Conservation (phyloP, 2,329 filamentous ascomycete genomes). For the Zymoseptoria brevis region DNA sequence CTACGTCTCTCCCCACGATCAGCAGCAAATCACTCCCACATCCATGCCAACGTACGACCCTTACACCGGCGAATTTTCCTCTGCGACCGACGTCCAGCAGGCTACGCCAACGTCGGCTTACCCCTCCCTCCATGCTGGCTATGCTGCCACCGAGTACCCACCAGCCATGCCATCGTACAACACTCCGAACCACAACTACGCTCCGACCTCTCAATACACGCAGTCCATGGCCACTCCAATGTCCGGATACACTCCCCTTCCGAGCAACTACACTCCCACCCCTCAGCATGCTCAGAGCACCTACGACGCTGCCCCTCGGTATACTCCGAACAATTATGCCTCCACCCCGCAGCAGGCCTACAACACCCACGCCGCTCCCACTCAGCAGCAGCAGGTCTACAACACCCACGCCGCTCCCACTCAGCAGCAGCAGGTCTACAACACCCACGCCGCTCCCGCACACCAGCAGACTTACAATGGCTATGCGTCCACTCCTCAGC, state of each 20-base stretch:
- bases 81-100: neutral
- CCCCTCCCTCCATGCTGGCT: neutral
- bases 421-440: neutral
- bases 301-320: neutral
- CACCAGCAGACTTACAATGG: neutral
- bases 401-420: neutral
- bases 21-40: neutral
- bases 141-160: neutral
- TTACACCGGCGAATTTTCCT: neutral
- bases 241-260: neutral
- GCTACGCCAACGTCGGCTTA: neutral
- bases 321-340: neutral
- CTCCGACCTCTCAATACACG: too few species aligned
- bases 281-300: too few species aligned
- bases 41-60: neutral
- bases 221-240: neutral
- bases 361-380: too few species aligned
- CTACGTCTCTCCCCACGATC: neutral
- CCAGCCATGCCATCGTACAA: too few species aligned
- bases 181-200: too few species aligned
- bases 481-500: too few species aligned
- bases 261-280: too few species aligned
- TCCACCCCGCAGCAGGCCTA: too few species aligned
- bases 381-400: neutral
- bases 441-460: neutral